Percentiles rank a stretch among this genome's conserved stretches.
Conservation (phyloP, 495 filamentous ascomycete species). For the Lophiostoma macrostomum region DNA sequence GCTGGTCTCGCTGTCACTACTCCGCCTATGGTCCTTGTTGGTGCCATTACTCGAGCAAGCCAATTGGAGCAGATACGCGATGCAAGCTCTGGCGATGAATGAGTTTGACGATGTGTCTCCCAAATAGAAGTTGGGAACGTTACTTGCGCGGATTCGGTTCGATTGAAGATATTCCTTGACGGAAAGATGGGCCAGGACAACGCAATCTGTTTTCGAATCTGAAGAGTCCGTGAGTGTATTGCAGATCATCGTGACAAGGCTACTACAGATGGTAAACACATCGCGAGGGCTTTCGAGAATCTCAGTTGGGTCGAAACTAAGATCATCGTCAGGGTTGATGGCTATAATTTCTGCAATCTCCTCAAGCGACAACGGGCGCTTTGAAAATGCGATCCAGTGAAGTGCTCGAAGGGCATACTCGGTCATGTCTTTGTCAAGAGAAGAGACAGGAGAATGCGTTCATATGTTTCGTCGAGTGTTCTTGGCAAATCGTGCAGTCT, state of each 20-base stretch:
- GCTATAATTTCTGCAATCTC: conserved; percentile 2
- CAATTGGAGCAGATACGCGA: conserved; percentile 7
- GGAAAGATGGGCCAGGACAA: conserved; percentile 7
- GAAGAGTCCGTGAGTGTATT: background rate
- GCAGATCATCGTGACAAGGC: background rate
- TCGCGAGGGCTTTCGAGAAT: background rate
- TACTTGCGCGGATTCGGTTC: background rate
- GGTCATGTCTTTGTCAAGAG: background rate
- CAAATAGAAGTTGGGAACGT: background rate
- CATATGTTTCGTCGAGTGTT: conserved; percentile 44
- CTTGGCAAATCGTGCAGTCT: conserved; percentile 40
- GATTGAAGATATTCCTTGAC: conserved; percentile 3
- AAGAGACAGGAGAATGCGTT: conserved; percentile 34
- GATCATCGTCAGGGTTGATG: background rate
- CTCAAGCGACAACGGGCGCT: background rate
- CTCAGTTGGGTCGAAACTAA: background rate
- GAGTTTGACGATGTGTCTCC: background rate
- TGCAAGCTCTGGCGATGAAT: background rate
- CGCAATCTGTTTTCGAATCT: background rate
- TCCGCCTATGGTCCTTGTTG: no score
- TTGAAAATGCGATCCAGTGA: background rate
- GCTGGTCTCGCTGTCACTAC: no score
- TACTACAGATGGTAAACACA: background rate
- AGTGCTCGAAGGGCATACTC: background rate
- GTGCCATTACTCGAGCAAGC: no score